These are phyloP conservation scores for Lactarius sanguifluus DNA, from an alignment of 768 basidiomycete species.

Conservation along the genomic window DNA sequence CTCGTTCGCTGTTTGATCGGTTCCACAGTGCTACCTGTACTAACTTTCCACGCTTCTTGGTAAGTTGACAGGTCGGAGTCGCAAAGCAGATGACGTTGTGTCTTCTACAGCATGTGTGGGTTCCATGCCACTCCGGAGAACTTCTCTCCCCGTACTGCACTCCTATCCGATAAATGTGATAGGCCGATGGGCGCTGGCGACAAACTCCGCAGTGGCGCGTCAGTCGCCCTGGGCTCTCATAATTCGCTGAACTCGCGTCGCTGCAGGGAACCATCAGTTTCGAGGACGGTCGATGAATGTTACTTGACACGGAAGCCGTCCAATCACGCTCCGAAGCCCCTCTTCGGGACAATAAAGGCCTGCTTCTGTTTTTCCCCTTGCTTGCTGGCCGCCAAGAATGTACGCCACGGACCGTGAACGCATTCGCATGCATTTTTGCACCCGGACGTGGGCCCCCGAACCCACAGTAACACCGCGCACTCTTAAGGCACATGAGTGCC, in stretches of 20 bases:
- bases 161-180: neutral
- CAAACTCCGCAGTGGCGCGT: neutral
- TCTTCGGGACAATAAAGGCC: too few relatives aligned
- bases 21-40: neutral
- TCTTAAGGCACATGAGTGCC: neutral
- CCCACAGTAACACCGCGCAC: slow-evolving; percentile 2
- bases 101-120: neutral
- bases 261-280: neutral
- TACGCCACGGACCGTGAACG: neutral
- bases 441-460: neutral
- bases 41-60: neutral
- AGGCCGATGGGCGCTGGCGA: neutral
- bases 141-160: neutral
- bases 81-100: neutral
- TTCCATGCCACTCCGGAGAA: slow-evolving; percentile 1
- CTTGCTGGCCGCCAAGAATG: neutral
- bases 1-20: neutral
- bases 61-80: neutral
- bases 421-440: neutral
- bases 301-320: neutral
- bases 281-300: neutral
- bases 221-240: neutral
- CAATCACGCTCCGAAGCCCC: neutral
- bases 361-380: neutral
- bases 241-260: slow-evolving; percentile 2